Conservation (phyloP, 495 filamentous ascomycete genomes). For the Rhizodiscina lignyota region DNA sequence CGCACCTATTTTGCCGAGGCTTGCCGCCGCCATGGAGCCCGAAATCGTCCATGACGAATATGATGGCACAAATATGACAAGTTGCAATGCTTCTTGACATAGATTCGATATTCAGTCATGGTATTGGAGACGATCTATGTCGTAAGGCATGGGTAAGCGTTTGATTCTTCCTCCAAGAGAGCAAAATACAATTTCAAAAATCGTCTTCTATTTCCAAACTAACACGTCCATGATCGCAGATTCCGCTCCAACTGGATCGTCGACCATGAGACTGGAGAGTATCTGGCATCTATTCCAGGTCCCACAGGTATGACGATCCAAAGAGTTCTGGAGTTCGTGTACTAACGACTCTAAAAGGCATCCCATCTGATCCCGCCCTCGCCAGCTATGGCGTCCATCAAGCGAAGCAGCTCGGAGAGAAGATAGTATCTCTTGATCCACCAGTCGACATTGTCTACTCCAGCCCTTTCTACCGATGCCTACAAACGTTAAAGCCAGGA, state of each 20-base stretch:
- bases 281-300: conserved; percentile 47
- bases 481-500: conserved; percentile 69
- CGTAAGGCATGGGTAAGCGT: conserved; percentile 1
- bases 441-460: conserved; percentile 63
- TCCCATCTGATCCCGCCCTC: conserved; percentile 73
- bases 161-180: too few relatives aligned
- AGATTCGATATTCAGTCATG: too few relatives aligned
- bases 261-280: conserved; percentile 58
- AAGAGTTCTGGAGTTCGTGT: too few relatives aligned
- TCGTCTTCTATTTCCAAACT: conserved; percentile 16
- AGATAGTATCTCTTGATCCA: conserved; percentile 43
- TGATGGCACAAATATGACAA: background rate
- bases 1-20: too few relatives aligned
- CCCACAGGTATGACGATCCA: too few relatives aligned
- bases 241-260: conserved; percentile 84
- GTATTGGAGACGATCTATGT: conserved; percentile 5
- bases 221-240: too few relatives aligned
- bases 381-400: conserved; percentile 74
- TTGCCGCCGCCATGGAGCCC: too few relatives aligned
- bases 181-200: too few relatives aligned
- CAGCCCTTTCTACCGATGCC: conserved; percentile 80
- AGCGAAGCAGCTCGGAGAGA: conserved; percentile 55
- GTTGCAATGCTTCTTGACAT: too few relatives aligned
- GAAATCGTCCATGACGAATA: conserved; percentile 2
- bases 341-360: too few relatives aligned